Base-by-base conservation (phyloP, 495 filamentous ascomycete species). In the Neurospora sp. region DNA sequence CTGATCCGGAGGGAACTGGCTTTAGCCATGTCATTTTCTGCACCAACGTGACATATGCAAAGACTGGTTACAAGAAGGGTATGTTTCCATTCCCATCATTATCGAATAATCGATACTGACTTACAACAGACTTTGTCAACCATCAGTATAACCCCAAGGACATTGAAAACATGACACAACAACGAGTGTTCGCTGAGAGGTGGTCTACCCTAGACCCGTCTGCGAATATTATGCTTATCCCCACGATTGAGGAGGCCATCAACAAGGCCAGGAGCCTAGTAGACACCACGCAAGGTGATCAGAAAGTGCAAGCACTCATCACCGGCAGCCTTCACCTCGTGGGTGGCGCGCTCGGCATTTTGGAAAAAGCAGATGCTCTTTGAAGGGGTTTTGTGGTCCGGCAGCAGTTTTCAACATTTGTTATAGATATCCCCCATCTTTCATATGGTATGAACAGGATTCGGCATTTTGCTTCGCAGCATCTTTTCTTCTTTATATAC, bases 1-100 rank as follows among this genome's bases (percentile, higher is more conserved):
- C 82, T 8, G 80, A 86, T 11, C 77, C 76, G 10, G 42, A 73
- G 0, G 82, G 84, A 15, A 81, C 81, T 3, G 85, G 90, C 1
- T 97, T 98, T 76, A 88, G 91, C 24, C 91, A 94, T 74, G 94
- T 90, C 39, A 83, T 97, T 9, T 98, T 99, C 82, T 97, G 92
- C 78, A 92, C 94, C 0, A 98, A 98, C 72, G 86, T 93, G 69
- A 97, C 95, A 2, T 94, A 91, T 81, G 87, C 87, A 19, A 79
- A 86, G 43, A 84, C 85, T 3, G 93, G 92, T 0, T 97, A 91
- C 80, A 90, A 88, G 74, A 82, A 82, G 69, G 83, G 82, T 84
- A 74, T 39, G 73, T 71, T n/a, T 71, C 34, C 21, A 11, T 70
- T 28, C 24, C 24, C 24, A 28, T 28, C 24, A 28, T 28, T 28